Evolutionary conservation across 2,329 filamentous ascomycete genomes (phyloP).

Genomic region (Calonectria honghensis): DNA sequence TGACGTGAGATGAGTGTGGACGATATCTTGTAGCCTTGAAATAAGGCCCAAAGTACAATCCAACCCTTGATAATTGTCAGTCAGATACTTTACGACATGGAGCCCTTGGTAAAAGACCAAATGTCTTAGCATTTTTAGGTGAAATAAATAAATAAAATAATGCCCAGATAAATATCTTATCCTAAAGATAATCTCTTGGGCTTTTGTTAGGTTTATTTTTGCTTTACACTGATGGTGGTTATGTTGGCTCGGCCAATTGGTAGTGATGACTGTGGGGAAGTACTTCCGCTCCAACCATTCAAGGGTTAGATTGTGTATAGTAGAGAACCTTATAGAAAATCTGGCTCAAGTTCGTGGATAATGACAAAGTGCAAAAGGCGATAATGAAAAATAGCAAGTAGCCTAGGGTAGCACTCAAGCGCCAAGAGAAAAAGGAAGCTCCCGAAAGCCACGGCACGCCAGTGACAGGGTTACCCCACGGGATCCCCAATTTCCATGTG

Average conservation of each 20-base stretch:
- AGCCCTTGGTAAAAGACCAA: too few relatives aligned
- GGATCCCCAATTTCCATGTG: constrained; percentile 38
- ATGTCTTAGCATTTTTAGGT: too few relatives aligned
- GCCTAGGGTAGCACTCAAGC: neutral
- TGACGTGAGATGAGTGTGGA: neutral
- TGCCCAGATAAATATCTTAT: too few relatives aligned
- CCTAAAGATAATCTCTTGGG: too few relatives aligned
- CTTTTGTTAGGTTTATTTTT: too few relatives aligned
- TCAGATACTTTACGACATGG: too few relatives aligned
- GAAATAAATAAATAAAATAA: too few relatives aligned
- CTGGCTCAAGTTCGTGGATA: neutral
- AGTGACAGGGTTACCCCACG: constrained; percentile 49
- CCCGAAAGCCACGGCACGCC: neutral
- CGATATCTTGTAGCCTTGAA: neutral
- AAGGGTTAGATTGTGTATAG: neutral
- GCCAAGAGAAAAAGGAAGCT: constrained; percentile 24
- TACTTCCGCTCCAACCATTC: too few relatives aligned
- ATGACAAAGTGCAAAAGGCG: neutral
- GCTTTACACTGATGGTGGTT: too few relatives aligned
- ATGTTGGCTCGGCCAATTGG: too few relatives aligned
- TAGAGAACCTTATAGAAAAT: neutral
- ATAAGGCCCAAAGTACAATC: neutral
- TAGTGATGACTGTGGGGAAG: too few relatives aligned
- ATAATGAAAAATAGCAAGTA: neutral
- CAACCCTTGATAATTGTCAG: too few relatives aligned